phyloP scores from a whole-genome alignment of 1,284 basidiomycete species.

The Ganoderma leucocontextum region DNA sequence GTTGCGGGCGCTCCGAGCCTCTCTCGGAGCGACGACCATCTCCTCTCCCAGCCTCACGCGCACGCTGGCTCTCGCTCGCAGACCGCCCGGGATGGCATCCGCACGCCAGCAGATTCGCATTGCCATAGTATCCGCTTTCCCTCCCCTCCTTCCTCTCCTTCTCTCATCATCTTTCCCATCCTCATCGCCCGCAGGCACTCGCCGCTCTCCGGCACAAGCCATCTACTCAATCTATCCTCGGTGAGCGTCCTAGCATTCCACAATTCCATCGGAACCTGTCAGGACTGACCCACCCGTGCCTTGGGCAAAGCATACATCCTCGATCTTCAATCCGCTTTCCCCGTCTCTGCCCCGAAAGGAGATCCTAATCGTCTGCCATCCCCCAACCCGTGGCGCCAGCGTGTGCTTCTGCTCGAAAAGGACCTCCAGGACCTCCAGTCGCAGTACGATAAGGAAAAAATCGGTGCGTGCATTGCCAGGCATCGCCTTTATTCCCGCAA shows the following conservation, averaged over 20 bases:
- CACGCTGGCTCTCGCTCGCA: constrained; percentile 1
- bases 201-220: constrained; percentile 40
- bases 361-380: not conserved
- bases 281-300: not conserved
- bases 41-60: constrained; percentile 9
- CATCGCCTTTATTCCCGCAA: not conserved
- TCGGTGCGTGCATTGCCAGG: constrained; percentile 44
- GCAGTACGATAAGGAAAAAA: constrained; percentile 50
- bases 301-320: constrained; percentile 51
- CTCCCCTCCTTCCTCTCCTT: constrained; percentile 8
- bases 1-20: constrained; percentile 11
- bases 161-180: constrained; percentile 19
- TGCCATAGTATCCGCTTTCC: constrained; percentile 33
- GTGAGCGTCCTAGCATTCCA: constrained; percentile 40
- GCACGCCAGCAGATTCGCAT: constrained; percentile 32
- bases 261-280: constrained; percentile 4
- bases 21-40: constrained; percentile 28
- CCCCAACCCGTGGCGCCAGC: constrained; percentile 53
- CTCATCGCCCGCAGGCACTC: constrained; percentile 33
- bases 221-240: constrained; percentile 47
- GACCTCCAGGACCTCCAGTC: constrained; percentile 48
- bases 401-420: constrained; percentile 55
- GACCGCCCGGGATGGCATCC: constrained; percentile 12
- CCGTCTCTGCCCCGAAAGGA: constrained; percentile 16
- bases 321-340: constrained; percentile 51